Conservation (phyloP, 805 yeast species). For the Sungouiella blattae region DNA sequence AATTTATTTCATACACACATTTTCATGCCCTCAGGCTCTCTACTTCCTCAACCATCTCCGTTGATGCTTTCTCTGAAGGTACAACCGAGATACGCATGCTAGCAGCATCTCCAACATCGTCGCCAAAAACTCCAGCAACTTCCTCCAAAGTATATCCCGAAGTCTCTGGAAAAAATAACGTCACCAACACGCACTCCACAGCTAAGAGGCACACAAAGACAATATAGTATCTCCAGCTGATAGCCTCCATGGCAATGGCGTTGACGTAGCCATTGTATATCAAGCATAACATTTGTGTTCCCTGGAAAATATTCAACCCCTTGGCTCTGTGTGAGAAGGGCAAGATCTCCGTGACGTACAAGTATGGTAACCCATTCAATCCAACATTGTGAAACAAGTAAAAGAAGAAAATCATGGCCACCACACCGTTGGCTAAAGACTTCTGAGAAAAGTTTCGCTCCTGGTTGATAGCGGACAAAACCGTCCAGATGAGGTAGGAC, state of each 20-base stretch:
- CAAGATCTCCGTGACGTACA: conserved; percentile 41
- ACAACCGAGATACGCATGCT: too few relatives aligned
- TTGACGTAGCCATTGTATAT: conserved; percentile 17
- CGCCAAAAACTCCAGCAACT: conserved; percentile 37
- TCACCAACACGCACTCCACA: conserved; percentile 22
- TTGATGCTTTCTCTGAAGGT: too few relatives aligned
- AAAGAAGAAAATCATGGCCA: conserved; percentile 47
- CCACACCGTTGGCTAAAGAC: conserved; percentile 40
- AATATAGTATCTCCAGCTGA: conserved; percentile 40
- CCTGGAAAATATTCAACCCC: conserved; percentile 28
- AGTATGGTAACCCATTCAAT: conserved; percentile 40
- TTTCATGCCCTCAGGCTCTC: too few relatives aligned
- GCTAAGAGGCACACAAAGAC: conserved; percentile 28
- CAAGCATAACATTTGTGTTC: conserved; percentile 15
- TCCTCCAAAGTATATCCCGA: conserved; percentile 39
- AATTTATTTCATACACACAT: too few relatives aligned
- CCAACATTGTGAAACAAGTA: conserved; percentile 38
- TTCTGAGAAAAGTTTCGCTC: conserved; percentile 36
- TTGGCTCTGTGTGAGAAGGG: conserved; percentile 36
- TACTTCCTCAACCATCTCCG: too few relatives aligned
- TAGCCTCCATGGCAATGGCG: conserved; percentile 31
- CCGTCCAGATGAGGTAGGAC: conserved; percentile 39
- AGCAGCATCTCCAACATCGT: too few relatives aligned
- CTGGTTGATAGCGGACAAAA: conserved; percentile 40
- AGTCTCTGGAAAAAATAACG: conserved; percentile 36